Evolutionary conservation across 169 alveolate species (phyloP).

Genomic region (Plasmodium yoelii): DNA sequence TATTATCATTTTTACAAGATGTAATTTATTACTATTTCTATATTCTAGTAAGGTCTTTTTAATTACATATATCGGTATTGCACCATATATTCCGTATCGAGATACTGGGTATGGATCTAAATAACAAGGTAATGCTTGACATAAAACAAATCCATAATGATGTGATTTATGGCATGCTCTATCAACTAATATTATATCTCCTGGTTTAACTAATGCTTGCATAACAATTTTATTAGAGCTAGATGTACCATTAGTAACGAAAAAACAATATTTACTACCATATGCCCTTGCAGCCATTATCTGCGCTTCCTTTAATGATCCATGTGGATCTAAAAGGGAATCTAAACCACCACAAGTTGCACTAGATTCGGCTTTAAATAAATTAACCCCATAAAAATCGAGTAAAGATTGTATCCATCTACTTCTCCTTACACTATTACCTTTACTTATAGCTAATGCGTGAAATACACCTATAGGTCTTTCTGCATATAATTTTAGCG

Average conservation of each 20-base stretch:
- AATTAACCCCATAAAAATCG: conserved; percentile 81
- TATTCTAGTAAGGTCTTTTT: conserved; percentile 78
- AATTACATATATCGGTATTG: conserved; percentile 77
- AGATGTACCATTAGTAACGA: conserved; percentile 84
- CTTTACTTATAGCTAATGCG: conserved; percentile 83
- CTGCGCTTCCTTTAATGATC: conserved; percentile 82
- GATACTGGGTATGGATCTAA: conserved; percentile 83
- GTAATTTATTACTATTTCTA: conserved; percentile 71
- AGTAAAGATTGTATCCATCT: conserved; percentile 80
- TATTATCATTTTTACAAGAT: conserved; percentile 67
- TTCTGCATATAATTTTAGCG: conserved; percentile 79
- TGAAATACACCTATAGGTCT: conserved; percentile 85
- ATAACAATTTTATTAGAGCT: conserved; percentile 81
- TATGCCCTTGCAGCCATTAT: conserved; percentile 82
- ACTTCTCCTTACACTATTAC: conserved; percentile 79
- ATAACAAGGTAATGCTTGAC: conserved; percentile 81
- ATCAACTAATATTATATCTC: conserved; percentile 82
- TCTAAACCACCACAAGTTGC: conserved; percentile 86
- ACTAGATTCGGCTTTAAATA: conserved; percentile 83
- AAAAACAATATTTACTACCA: conserved; percentile 80
- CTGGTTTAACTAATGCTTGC: conserved; percentile 82
- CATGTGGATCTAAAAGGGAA: conserved; percentile 83
- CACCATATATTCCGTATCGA: conserved; percentile 81
- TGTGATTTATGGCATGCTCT: conserved; percentile 84
- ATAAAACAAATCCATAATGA: conserved; percentile 81